Evolutionary conservation across 1,284 basidiomycete species (phyloP).

Genomic region (Chondrostereum purpureum): DNA sequence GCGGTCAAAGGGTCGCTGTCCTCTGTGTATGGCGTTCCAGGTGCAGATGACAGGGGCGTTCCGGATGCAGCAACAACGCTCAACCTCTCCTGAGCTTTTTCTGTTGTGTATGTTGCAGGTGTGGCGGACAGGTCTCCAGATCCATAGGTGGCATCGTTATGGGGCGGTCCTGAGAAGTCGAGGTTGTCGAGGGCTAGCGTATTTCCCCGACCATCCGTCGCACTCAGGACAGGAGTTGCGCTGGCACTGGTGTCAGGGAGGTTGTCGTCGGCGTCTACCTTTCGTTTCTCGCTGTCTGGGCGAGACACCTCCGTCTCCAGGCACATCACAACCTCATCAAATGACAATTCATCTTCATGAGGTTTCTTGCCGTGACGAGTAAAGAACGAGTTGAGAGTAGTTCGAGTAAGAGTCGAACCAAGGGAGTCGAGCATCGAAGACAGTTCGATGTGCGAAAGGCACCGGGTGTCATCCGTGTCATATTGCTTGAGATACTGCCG

Average conservation of each 20-base stretch:
- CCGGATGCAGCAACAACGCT: constrained; percentile 4
- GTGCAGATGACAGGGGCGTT: constrained; percentile 1
- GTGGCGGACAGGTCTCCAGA: constrained; percentile 12
- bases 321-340: constrained; percentile 75
- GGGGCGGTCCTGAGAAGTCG: constrained; percentile 57
- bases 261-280: constrained; percentile 38
- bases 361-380: constrained; percentile 62
- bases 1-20: background rate
- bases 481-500: constrained; percentile 86
- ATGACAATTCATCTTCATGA: constrained; percentile 66
- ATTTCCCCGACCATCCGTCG: constrained; percentile 26
- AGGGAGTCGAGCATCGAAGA: constrained; percentile 97
- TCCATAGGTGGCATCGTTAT: constrained; percentile 20
- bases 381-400: constrained; percentile 83
- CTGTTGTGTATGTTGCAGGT: constrained; percentile 12
- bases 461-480: constrained; percentile 81
- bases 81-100: constrained; percentile 16
- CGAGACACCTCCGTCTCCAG: constrained; percentile 76
- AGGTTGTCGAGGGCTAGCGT: constrained; percentile 46
- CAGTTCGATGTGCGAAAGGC: constrained; percentile 81
- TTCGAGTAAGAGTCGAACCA: constrained; percentile 81
- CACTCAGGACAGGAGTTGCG: constrained; percentile 40
- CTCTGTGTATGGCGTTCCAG: constrained; percentile 7
- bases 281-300: constrained; percentile 64
- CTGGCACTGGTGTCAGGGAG: constrained; percentile 30